Evolutionary conservation across 441 rosid species (phyloP).

Genomic region (Bocquillonia castaneifolia): DNA sequence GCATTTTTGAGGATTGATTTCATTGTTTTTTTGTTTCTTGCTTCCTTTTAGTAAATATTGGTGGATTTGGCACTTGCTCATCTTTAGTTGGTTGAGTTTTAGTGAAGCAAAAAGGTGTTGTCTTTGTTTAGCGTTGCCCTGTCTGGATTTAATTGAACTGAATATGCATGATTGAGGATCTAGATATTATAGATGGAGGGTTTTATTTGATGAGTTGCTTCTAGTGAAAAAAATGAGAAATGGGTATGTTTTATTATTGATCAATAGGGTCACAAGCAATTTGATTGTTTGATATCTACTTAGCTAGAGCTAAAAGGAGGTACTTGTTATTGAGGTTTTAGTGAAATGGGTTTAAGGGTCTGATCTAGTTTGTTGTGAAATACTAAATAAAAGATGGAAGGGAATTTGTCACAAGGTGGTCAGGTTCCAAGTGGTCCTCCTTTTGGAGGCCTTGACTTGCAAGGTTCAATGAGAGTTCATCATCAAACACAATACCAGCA

Average conservation of each 20-base stretch:
- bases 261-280: background rate
- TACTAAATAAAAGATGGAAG: constrained; percentile 45
- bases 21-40: background rate
- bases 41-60: constrained; percentile 10
- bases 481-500: constrained; percentile 48
- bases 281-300: background rate
- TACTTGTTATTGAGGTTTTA: constrained; percentile 12
- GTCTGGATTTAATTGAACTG: background rate
- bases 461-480: constrained; percentile 56
- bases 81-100: constrained; percentile 9
- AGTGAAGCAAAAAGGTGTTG: constrained; percentile 15
- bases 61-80: constrained; percentile 1
- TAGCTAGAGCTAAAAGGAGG: background rate
- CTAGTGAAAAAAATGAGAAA: constrained; percentile 1
- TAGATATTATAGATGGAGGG: constrained; percentile 14
- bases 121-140: background rate
- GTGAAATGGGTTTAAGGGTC: constrained; percentile 16
- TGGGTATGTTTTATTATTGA: constrained; percentile 23
- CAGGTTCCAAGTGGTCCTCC: constrained; percentile 53
- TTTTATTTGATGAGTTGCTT: constrained; percentile 13
- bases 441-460: constrained; percentile 66
- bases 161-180: constrained; percentile 15
- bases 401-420: constrained; percentile 62
- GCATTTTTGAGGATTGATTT: background rate
- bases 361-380: constrained; percentile 19